Evolutionary conservation across 352 stramenopile genomes (phyloP), one percentile per base, ranked within the genome.

Genomic region (Phytophthora hybrid): DNA sequence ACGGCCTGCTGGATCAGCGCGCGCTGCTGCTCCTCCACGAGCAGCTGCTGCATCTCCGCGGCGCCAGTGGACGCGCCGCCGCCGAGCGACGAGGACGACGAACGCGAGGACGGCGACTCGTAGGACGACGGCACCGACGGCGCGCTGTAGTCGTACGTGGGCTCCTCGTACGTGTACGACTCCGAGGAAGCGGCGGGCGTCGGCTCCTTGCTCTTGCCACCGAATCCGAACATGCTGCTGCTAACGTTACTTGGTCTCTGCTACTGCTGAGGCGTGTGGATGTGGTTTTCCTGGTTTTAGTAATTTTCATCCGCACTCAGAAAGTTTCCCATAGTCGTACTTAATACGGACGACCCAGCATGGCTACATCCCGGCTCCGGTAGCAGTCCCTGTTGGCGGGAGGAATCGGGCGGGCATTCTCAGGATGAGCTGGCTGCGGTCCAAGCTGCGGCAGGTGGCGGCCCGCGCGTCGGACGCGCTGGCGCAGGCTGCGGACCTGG

Each of bases 11-110:
- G 91, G 65, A 97, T 93, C 39, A 96, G 60, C 57, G 87, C 89
- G 65, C 89, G 90, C 78, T 95, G 88, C 80, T 97, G 91, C 78
- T 97, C 91, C 73, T 95, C 88, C 78, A 95, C 79, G 56, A 97
- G 82, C 57, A 95, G 77, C 74, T 91, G 78, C 82, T 97, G 87
- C 76, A 97, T 76, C 66, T 93, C 85, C 19, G 82, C 83, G 26
- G 82, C 77, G 61, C 86, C 82, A 9, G 80, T 67, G 10, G 77
- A 78, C 19, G 70, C 26, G 21, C 71, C 80, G 3, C 72, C 57
- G 14, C 56, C 47, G 14, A 72, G 52, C 2, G 70, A 59, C 34
- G 72, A 68, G 37, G 82, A 80, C 8, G 71, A 16, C 41, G 69
- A 46, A 23, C 41, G 63, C 52, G 73, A 80, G 26, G 79, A 58